Percentiles rank a stretch among this genome's conserved stretches.
These are phyloP conservation scores for Malania oleifera DNA, from an alignment of 164 flowering plant genomes.

Conservation along the genomic window DNA sequence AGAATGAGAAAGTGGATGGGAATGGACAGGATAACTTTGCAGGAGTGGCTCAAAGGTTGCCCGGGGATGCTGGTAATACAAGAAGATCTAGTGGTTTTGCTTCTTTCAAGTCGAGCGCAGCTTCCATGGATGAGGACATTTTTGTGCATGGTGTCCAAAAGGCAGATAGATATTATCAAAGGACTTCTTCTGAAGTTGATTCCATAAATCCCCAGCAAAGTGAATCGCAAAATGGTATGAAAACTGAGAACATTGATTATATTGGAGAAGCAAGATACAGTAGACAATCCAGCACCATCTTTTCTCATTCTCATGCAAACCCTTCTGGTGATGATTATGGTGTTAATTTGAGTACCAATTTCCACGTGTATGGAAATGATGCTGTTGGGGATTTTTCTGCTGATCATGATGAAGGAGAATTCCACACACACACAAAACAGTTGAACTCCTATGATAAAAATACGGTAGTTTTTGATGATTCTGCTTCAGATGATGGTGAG, in stretches of 20 bases:
- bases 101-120: constrained; percentile 22
- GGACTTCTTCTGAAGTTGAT: constrained; percentile 23
- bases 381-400: constrained; percentile 20
- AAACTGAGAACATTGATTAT: constrained; percentile 19
- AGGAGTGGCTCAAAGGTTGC: constrained; percentile 14
- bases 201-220: constrained; percentile 8
- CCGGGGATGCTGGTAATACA: constrained; percentile 10
- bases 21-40: constrained; percentile 13
- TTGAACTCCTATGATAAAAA: constrained; percentile 20
- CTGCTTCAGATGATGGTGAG: constrained; percentile 45
- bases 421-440: constrained; percentile 16
- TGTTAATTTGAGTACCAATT: constrained; percentile 11
- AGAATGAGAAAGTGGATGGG: constrained; percentile 11
- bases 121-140: constrained; percentile 18
- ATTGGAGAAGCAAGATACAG: constrained; percentile 20
- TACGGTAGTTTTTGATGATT: constrained; percentile 54
- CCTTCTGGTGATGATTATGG: constrained; percentile 19
- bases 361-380: constrained; percentile 14
- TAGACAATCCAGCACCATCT: constrained; percentile 23
- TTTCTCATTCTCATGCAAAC: constrained; percentile 29
- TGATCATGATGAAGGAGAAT: constrained; percentile 12
- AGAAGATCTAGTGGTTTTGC: constrained; percentile 19
- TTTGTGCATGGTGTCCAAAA: constrained; percentile 11
- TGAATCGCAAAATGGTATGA: constrained; percentile 6
- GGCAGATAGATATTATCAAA: constrained; percentile 27